Conservation (phyloP, 179 eudicot genomes). For the Spergularia azorica region DNA sequence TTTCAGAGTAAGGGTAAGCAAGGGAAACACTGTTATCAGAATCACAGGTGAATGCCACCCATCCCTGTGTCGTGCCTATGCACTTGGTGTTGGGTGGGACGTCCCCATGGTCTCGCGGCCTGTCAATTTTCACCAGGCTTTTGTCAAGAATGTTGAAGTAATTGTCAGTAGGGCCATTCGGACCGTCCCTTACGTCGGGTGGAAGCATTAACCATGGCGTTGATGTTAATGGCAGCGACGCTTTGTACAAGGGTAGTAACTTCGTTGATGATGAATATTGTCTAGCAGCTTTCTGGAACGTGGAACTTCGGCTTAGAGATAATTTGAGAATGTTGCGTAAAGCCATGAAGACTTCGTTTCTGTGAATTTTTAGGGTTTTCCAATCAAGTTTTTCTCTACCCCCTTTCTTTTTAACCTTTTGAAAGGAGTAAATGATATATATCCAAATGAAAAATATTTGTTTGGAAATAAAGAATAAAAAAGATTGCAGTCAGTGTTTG, state of each 20-base stretch:
- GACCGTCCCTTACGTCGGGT: background rate
- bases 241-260: background rate
- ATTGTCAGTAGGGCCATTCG: constrained; percentile 3
- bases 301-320: too few species aligned
- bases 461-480: too few species aligned
- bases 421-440: too few species aligned
- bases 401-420: too few species aligned
- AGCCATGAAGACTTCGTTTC: background rate
- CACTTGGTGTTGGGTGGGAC: background rate
- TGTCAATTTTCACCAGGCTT: background rate
- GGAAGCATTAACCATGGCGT: constrained; percentile 12
- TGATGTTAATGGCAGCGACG: background rate
- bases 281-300: too few species aligned
- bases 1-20: background rate
- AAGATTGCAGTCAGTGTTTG: too few species aligned
- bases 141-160: background rate
- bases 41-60: background rate
- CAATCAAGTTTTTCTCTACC: too few species aligned
- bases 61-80: background rate
- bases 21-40: background rate
- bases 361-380: background rate
- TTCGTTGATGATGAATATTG: background rate
- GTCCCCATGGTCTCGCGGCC: background rate
- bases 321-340: background rate
- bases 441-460: too few species aligned